Evolutionary conservation across 805 yeast species (phyloP), one percentile per base, ranked within the genome.

Genomic region (Sungouiozyma intestinalis): DNA sequence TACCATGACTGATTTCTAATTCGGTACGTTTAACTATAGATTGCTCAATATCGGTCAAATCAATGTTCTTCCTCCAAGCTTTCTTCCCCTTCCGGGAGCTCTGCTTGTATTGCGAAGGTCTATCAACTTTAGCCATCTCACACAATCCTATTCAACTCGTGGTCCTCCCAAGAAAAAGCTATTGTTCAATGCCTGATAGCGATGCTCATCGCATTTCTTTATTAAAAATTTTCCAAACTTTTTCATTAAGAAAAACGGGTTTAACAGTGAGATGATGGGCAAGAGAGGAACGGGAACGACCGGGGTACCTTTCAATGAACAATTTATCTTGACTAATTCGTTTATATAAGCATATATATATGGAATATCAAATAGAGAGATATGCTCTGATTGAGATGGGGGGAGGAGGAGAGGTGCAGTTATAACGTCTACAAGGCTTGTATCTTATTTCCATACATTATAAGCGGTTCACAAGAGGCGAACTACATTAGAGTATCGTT

Each of bases 21-120:
- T 85, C 94, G 44, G 86, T 70, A 40, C 71, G 70, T 36, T 74
- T 77, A 51, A 81, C 90, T 33, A 90, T 65, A 11, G 81, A 82
- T 27, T 65, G 62, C 55, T 83, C 86, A 39, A 92, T 68, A 48
- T 86, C 96, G 18, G 76, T 78, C 16, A 92, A 66, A 60, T 92
- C 95, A 45, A 92, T 83, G 62, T 92, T 85, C 65, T 90, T 92
- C 64, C 97, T 79, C 98, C 98, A 92, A 4, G 97, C 83, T 59
- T 74, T 81, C 72, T 85, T 90, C 36, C 95, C 95, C 68, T 92
- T 92, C 56, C 97, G 74, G 6, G 96, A 86, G 3, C 82, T 57
- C 64, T 88, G 96, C 36, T 66, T 66, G 51, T 69, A 72, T 51
- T 73, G 78, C 17, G 75, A 60, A 13, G 88, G 85, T 60, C 77